Evolutionary conservation across 192 early-diverging fungal genomes (phyloP).

Genomic region (Endogone sp.): DNA sequence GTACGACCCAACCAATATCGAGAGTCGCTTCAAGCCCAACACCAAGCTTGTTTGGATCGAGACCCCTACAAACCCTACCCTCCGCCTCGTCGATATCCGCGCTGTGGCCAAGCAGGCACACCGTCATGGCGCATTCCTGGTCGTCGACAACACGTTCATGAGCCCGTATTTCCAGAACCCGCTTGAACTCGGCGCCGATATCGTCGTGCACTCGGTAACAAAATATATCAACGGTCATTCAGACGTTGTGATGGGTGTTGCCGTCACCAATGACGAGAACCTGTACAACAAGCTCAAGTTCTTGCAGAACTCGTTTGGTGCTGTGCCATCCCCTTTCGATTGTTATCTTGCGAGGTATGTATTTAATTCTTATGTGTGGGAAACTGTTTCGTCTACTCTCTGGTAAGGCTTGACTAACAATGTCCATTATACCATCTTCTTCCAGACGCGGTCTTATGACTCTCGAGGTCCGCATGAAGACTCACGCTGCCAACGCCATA

Average conservation of each 20-base stretch:
- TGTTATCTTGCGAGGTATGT: slow-evolving; percentile 80
- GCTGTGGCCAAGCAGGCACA: slow-evolving; percentile 64
- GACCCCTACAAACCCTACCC: slow-evolving; percentile 86
- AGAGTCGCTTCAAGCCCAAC: slow-evolving; percentile 59
- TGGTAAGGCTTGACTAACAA: not conserved
- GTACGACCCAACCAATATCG: slow-evolving; percentile 58
- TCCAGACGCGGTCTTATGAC: slow-evolving; percentile 89
- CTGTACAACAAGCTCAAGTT: slow-evolving; percentile 78
- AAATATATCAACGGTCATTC: slow-evolving; percentile 99
- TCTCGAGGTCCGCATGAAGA: slow-evolving; percentile 90
- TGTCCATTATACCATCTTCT: not conserved
- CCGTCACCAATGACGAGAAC: slow-evolving; percentile 72
- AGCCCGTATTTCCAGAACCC: slow-evolving; percentile 90
- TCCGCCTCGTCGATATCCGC: slow-evolving; percentile 76
- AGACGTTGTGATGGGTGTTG: slow-evolving; percentile 97
- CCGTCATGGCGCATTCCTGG: slow-evolving; percentile 58
- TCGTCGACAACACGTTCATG: slow-evolving; percentile 88
- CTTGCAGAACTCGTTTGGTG: slow-evolving; percentile 97
- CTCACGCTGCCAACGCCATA: slow-evolving; percentile 83
- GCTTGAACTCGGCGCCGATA: slow-evolving; percentile 88
- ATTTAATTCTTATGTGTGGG: not conserved
- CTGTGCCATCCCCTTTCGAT: slow-evolving; percentile 95
- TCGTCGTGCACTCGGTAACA: slow-evolving; percentile 96
- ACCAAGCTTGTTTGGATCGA: slow-evolving; percentile 84
- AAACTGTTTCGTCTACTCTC: not conserved